phyloP scores from a whole-genome alignment of 208 protist genomes.

The Acanthamoeba sp. region DNA sequence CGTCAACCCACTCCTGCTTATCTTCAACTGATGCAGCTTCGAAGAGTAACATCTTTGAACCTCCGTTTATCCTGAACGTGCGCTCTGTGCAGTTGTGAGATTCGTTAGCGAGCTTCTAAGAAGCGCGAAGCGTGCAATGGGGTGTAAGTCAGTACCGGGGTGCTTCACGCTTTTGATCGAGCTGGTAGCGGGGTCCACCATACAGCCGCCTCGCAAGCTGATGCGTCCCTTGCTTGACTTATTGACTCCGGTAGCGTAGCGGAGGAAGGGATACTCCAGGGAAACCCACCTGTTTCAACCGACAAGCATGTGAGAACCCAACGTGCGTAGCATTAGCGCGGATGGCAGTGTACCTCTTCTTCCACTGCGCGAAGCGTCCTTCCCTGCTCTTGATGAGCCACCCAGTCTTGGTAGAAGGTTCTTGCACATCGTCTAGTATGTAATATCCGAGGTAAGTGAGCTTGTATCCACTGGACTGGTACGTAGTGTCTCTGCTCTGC shows the following conservation, averaged over 20 bases:
- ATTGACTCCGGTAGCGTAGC: not conserved
- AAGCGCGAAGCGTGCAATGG: not conserved
- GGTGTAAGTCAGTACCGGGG: not conserved
- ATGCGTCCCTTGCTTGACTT: not conserved
- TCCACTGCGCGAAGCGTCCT: not conserved
- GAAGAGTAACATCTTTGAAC: not conserved
- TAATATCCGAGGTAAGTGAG: no score
- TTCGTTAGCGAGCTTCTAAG: not conserved
- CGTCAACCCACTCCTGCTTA: not conserved
- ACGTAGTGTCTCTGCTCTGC: no score
- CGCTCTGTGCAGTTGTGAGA: not conserved
- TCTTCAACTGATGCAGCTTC: not conserved
- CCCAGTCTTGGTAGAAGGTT: not conserved
- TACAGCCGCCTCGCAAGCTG: conserved; percentile 10
- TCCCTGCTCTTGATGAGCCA: not conserved
- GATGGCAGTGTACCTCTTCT: not conserved
- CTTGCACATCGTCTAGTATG: not conserved
- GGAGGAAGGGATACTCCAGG: conserved; percentile 5
- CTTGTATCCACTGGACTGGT: no score
- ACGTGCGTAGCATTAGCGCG: no score
- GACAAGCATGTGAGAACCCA: not conserved
- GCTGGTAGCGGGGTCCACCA: not conserved
- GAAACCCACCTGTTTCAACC: not conserved
- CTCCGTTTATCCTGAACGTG: not conserved
- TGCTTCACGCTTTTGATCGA: not conserved